Percentiles rank a stretch among this genome's conserved stretches.
Evolutionary conservation across 2,329 filamentous ascomycete genomes (phyloP).

Genomic region (Plectosphaerella plurivora): DNA sequence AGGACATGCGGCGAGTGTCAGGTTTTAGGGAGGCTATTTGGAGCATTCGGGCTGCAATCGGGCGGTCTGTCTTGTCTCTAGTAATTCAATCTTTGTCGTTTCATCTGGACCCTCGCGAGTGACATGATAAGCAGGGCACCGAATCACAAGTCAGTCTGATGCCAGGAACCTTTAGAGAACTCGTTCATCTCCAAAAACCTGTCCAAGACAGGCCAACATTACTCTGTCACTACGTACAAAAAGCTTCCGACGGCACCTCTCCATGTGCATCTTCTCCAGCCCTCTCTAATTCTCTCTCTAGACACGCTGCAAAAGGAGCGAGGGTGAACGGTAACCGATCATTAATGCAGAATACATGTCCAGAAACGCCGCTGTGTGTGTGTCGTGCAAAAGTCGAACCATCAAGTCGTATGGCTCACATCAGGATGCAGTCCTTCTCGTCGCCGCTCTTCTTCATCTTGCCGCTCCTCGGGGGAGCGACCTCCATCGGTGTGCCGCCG

Average conservation of each 20-base stretch:
- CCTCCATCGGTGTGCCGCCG: constrained; percentile 53
- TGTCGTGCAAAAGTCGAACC: not conserved
- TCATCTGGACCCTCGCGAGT: not conserved
- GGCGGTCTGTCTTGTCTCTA: too few relatives aligned
- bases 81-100: too few relatives aligned
- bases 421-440: constrained; percentile 55
- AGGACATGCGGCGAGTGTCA: too few relatives aligned
- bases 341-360: constrained; percentile 10
- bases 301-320: constrained; percentile 6
- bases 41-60: too few relatives aligned
- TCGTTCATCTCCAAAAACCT: not conserved
- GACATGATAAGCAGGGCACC: not conserved
- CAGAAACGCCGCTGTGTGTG: constrained; percentile 6
- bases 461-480: constrained; percentile 43
- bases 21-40: too few relatives aligned
- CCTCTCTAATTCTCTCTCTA: not conserved
- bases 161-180: too few relatives aligned
- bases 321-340: constrained; percentile 1
- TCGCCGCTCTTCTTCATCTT: constrained; percentile 49
- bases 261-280: too few relatives aligned
- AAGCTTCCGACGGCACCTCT: too few relatives aligned
- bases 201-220: not conserved
- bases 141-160: not conserved
- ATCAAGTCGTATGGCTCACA: constrained; percentile 34
- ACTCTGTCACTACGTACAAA: not conserved